These are phyloP conservation scores for Chlamydomonas asymmetrica DNA, from an alignment of 139 green algal species.

Conservation along the genomic window DNA sequence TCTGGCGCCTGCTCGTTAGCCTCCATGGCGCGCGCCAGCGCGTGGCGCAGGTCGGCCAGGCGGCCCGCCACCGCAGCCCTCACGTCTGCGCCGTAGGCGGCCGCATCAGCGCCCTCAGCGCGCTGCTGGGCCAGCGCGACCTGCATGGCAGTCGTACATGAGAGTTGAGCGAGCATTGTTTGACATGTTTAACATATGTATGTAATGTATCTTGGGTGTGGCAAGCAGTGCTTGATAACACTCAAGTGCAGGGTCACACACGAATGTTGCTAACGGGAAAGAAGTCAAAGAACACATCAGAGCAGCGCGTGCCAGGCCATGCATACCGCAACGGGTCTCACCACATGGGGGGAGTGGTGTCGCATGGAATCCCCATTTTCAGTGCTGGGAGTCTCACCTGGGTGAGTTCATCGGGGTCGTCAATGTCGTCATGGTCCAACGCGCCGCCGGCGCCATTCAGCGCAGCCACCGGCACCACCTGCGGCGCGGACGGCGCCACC, in stretches of 20 bases:
- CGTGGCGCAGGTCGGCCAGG: constrained; percentile 23
- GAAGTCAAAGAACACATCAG: too few relatives aligned
- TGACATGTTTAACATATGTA: not conserved
- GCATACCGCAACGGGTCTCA: too few relatives aligned
- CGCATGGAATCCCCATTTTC: too few relatives aligned
- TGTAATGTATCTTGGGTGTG: too few relatives aligned
- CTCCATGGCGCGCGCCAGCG: constrained; percentile 12
- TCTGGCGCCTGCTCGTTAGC: constrained; percentile 37
- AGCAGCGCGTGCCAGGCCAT: too few relatives aligned
- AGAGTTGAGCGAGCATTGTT: not conserved
- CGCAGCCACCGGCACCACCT: not conserved
- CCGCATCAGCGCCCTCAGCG: not conserved
- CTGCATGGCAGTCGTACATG: not conserved
- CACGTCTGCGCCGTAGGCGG: not conserved
- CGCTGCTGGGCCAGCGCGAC: not conserved
- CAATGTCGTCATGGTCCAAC: constrained; percentile 13
- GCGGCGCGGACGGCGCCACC: not conserved
- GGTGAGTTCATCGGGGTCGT: constrained; percentile 14
- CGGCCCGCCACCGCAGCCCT: not conserved
- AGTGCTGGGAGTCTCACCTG: too few relatives aligned
- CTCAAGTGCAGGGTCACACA: too few relatives aligned
- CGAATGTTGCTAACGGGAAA: too few relatives aligned
- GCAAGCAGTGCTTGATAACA: too few relatives aligned
- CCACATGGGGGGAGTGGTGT: too few relatives aligned
- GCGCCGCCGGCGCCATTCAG: too few relatives aligned